Percentiles rank a stretch among this genome's conserved stretches.
These are phyloP conservation scores for Raffaelea deltoideospora DNA, from an alignment of 2,329 filamentous ascomycete species.

Conservation along the genomic window DNA sequence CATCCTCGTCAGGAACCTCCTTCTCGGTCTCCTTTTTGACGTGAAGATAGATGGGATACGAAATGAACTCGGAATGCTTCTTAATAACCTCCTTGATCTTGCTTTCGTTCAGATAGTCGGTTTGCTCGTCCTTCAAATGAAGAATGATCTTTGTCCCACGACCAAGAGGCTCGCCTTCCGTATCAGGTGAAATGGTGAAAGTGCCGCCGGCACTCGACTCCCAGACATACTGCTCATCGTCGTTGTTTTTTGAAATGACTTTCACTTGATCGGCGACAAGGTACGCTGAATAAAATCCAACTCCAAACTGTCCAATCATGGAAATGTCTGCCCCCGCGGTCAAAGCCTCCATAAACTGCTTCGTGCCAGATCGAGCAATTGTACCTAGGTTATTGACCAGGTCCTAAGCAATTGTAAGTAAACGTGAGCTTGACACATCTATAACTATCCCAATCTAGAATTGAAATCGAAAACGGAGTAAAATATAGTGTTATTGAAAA, in stretches of 20 bases:
- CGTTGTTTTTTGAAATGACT: conserved; percentile 97
- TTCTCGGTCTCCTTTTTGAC: conserved; percentile 98
- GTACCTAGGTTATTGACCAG: conserved; percentile 99
- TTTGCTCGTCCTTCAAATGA: conserved; percentile 98
- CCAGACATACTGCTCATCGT: conserved; percentile 99
- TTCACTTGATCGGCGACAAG: conserved; percentile 94
- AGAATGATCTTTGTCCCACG: conserved; percentile 97
- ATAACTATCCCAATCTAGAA: not conserved
- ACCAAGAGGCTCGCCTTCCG: conserved; percentile 77
- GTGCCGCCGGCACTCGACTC: conserved; percentile 95
- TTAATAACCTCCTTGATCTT: conserved; percentile 99
- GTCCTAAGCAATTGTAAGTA: conserved; percentile 38
- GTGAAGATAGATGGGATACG: conserved; percentile 99
- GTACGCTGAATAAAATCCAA: conserved; percentile 99
- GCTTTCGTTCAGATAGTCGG: conserved; percentile 94
- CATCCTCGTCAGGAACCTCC: conserved; percentile 94
- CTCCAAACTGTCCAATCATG: conserved; percentile 99
- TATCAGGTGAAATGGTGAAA: conserved; percentile 85
- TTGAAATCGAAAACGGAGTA: not conserved
- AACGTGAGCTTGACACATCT: not conserved
- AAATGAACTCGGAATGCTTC: conserved; percentile 99
- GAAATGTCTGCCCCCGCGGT: conserved; percentile 97
- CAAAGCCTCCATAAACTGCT: conserved; percentile 99
- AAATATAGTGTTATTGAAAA: conserved; percentile 16
- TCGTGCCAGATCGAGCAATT: conserved; percentile 96